Percentiles rank a stretch among this genome's conserved stretches.
phyloP scores from a whole-genome alignment of 441 rosid species.

The Erodium texanum region DNA sequence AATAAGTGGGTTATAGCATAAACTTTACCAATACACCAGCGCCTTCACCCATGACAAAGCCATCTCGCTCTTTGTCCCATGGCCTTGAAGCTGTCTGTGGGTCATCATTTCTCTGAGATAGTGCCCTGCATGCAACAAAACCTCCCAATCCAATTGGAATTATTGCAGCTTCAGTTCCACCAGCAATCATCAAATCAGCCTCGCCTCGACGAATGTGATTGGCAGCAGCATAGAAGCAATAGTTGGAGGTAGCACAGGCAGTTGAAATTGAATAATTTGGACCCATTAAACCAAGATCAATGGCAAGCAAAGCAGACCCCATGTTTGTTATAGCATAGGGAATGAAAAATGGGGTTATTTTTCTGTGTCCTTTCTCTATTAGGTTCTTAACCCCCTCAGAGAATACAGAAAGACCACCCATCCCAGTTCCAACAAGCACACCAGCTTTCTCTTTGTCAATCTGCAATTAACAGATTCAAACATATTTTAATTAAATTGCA shows the following conservation, averaged over 20 bases:
- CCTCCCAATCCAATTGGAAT: constrained; percentile 44
- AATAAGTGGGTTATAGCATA: neutral
- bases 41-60: constrained; percentile 71
- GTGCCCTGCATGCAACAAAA: constrained; percentile 51
- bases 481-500: neutral
- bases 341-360: constrained; percentile 57
- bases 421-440: constrained; percentile 54
- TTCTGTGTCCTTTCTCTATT: constrained; percentile 46
- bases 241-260: constrained; percentile 70
- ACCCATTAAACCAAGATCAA: constrained; percentile 60
- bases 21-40: constrained; percentile 47
- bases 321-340: constrained; percentile 61
- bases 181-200: constrained; percentile 52
- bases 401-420: constrained; percentile 51
- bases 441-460: constrained; percentile 48
- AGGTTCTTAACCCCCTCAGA: constrained; percentile 43
- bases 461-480: constrained; percentile 18
- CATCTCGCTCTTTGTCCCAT: constrained; percentile 62
- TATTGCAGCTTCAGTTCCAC: constrained; percentile 57
- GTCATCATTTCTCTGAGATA: constrained; percentile 51
- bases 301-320: constrained; percentile 62
- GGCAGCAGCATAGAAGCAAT: constrained; percentile 56
- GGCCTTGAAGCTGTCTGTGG: constrained; percentile 58
- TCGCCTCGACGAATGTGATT: constrained; percentile 66
- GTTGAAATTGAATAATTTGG: no score